Conservation (phyloP, 2,329 filamentous ascomycete species). For the Emmonsiellopsis sp. region DNA sequence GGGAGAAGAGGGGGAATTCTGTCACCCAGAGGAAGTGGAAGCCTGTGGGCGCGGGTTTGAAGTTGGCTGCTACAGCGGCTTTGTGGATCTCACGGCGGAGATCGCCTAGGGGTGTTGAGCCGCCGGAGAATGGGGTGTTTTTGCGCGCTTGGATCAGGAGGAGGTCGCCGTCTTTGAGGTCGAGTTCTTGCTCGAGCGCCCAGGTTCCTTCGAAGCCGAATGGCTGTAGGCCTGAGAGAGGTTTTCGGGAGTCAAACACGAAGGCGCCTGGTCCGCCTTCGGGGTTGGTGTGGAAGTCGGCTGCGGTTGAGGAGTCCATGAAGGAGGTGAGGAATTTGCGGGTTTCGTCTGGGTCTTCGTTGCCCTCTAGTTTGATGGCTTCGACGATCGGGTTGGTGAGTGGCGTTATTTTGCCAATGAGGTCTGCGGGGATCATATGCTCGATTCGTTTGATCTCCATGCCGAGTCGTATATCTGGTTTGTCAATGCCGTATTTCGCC, state of each 20-base stretch:
- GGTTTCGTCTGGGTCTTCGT: constrained; percentile 42
- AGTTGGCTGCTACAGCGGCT: constrained; percentile 52
- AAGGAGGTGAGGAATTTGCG: constrained; percentile 57
- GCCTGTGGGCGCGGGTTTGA: constrained; percentile 42
- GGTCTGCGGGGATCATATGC: constrained; percentile 50
- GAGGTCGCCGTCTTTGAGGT: constrained; percentile 62
- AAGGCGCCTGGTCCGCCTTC: constrained; percentile 75
- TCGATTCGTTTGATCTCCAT: constrained; percentile 59
- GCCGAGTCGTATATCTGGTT: constrained; percentile 75
- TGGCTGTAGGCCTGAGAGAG: constrained; percentile 65
- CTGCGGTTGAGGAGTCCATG: constrained; percentile 55
- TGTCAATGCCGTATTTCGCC: constrained; percentile 74
- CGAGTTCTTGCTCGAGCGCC: constrained; percentile 43
- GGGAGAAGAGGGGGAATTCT: constrained; percentile 88
- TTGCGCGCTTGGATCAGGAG: constrained; percentile 72
- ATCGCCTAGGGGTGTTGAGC: constrained; percentile 63
- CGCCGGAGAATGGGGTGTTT: constrained; percentile 55
- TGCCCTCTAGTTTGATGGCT: constrained; percentile 53
- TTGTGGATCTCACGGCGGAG: constrained; percentile 62
- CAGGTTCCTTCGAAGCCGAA: constrained; percentile 65
- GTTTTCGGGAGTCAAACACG: constrained; percentile 62
- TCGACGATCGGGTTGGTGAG: constrained; percentile 63
- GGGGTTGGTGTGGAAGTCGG: constrained; percentile 55
- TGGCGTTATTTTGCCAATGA: constrained; percentile 65
- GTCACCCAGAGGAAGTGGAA: constrained; percentile 77